Percentiles rank a stretch among this genome's conserved stretches.
phyloP scores from a whole-genome alignment of 768 basidiomycete species.

The Tricholoma terreum region DNA sequence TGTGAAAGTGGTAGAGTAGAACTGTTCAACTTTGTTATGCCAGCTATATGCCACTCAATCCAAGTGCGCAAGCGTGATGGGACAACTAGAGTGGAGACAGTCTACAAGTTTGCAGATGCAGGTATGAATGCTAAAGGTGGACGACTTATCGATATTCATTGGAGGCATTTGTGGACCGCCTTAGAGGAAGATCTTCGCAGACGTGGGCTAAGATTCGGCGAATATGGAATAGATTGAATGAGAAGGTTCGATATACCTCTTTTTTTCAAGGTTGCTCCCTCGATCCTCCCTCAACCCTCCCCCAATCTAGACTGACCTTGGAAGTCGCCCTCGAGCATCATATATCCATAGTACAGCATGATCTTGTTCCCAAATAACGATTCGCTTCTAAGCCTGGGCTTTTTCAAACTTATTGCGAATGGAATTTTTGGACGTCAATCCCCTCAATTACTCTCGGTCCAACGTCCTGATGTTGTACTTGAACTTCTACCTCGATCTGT shows the following conservation, averaged over 20 bases:
- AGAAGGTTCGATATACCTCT: slow-evolving; percentile 32
- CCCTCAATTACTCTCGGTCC: too few relatives aligned
- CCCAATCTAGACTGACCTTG: slow-evolving; percentile 21
- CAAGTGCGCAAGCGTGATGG: slow-evolving; percentile 34
- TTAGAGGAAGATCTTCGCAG: slow-evolving; percentile 49
- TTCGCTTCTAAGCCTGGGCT: too few relatives aligned
- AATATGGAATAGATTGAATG: slow-evolving; percentile 62
- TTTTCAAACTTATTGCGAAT: too few relatives aligned
- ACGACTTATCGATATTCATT: slow-evolving; percentile 55
- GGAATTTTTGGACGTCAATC: too few relatives aligned
- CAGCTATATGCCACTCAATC: slow-evolving; percentile 49
- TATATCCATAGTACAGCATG: slow-evolving; percentile 10
- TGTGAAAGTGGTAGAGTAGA: slow-evolving; percentile 45
- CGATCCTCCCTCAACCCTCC: neutral
- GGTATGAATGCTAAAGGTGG: slow-evolving; percentile 49
- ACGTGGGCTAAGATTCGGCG: slow-evolving; percentile 57
- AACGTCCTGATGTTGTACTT: too few relatives aligned
- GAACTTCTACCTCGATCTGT: too few relatives aligned
- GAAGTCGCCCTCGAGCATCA: slow-evolving; percentile 24
- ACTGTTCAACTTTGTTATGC: slow-evolving; percentile 40
- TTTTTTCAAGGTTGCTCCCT: neutral
- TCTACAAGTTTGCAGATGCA: slow-evolving; percentile 41
- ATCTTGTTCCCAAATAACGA: too few relatives aligned
- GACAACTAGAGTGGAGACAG: slow-evolving; percentile 39
- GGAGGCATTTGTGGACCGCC: slow-evolving; percentile 60